Base-by-base conservation (phyloP, 2,329 filamentous ascomycete genomes). In the Cladophialophora exuberans region DNA sequence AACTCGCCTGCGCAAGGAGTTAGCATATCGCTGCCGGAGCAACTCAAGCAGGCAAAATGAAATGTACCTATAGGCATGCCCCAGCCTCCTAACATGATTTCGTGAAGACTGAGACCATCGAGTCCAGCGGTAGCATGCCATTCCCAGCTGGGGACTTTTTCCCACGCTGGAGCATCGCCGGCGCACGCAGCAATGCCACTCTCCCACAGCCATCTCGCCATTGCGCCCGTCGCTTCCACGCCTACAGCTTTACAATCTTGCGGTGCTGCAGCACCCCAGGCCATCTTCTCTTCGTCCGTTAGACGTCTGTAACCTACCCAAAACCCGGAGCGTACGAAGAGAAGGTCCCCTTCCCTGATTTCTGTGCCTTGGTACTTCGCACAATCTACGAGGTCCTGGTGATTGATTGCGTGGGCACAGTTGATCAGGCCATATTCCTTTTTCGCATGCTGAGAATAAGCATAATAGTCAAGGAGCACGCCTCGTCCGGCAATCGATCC, bases 381-480 rank as follows among this genome's bases (percentile, higher is more conserved):
- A 20, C 60, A 39, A 15, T 46, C 38, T 7, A 56, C 49, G 2
- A 66, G 31, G 26, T 62, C n/a, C 68, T 57, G 39, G 11, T 54
- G 39, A 22, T 49, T 59, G 28, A 60, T 66, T 1, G 70, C 62
- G 39, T 50, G 30, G 45, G 28, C 39, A 35, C 22, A 20, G 25
- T 17, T 39, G 23, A 35, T 45, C 9, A 25, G 17, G n/a, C 20
- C 1, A 23, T 44, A 30, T 41, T 35, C 6, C 41, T 33, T 50
- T 1, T 70, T 25, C 11, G 15, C 35, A 15, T 31, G 17, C 35
- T 33, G 23, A 35, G 44, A 22, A 23, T 62, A 80, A 1, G 71
- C 62, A 13, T 63, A 66, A 44, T 71, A 77, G 67, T 79, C 76
- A 22, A 79, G 60, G n/a, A 79, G 69, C 10, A 79, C 70, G 11